Base-by-base conservation (phyloP, 495 filamentous ascomycete species). In the Aspergillus biplanus region DNA sequence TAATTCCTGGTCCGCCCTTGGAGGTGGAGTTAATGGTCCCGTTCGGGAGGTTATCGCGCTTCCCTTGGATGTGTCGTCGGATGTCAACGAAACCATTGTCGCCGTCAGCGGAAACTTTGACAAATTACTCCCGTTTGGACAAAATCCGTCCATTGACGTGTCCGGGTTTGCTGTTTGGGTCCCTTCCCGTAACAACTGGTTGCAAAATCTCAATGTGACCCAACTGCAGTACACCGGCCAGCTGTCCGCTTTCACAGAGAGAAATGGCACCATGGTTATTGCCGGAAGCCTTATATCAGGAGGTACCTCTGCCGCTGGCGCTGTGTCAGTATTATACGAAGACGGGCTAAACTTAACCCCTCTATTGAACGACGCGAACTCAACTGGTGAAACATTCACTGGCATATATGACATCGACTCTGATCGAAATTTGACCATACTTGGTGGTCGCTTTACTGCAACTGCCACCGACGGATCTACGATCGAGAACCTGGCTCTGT, bases 141-240 rank as follows among this genome's bases (percentile, higher is more conserved):
- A 77, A 56, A 89, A 86, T 64, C 67, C 81, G 11, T 82, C 85
- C n/a, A 75, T 87, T 11, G 67, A 83, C 12, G 89, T 87, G 3
- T 71, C 83, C 53, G 92, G 93, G 1, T 93, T 98, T 70, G 95
- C 90, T 33, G 79, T 97, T 31, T 99, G 95, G 95, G 89, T 98
- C n/a, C 92, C 92, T 21, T 95, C 93, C 6, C 83, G 82, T 53
- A 84, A 86, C 46, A 92, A 96, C 69, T 99, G 95, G 95, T 77
- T 98, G 27, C 86, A 92, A 73, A 94, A 92, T 65, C 78, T 98
- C 46, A 78, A 91, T 50, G 72, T 86, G 46, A 75, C 83, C n/a
- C 80, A 86, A 52, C 84, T 90, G 61, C 76, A 83, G 15, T 84
- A 95, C 64, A 75, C 79, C 58, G 95, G 95, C 16, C 71, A 88